Conservation (phyloP, 2,329 filamentous ascomycete genomes). For the Lachnellula cervina region DNA sequence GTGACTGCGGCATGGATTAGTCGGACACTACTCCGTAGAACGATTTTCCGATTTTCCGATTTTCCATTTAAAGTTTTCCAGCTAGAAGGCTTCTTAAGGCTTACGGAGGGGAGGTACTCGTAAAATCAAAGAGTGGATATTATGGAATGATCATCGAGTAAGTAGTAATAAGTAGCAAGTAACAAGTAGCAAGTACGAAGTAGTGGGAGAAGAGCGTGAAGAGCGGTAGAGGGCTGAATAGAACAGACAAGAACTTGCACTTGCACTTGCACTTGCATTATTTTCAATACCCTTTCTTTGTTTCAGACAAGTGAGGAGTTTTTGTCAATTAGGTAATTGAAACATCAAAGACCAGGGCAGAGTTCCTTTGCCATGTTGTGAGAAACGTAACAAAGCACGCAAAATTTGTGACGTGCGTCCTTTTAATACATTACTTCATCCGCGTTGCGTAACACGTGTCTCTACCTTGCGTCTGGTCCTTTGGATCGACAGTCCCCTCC, state of each 20-base stretch:
- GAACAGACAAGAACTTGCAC: not conserved
- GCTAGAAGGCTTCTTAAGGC: not conserved
- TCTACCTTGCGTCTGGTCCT: not conserved
- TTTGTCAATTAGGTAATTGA: conserved; percentile 13
- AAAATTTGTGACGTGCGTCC: not conserved
- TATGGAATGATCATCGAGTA: conserved; percentile 23
- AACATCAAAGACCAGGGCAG: not conserved
- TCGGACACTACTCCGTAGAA: conserved; percentile 1
- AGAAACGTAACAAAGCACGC: conserved; percentile 3
- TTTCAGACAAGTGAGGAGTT: not conserved
- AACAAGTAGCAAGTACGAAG: not conserved
- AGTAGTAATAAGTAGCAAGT: not conserved
- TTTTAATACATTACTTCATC: conserved; percentile 15
- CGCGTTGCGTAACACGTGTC: conserved; percentile 1
- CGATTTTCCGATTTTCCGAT: not conserved
- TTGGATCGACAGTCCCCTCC: conserved; percentile 6
- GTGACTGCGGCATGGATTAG: not conserved
- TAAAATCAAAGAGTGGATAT: conserved; percentile 14
- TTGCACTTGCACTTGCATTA: not conserved
- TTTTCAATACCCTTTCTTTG: not conserved
- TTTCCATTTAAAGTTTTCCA: not conserved
- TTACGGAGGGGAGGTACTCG: no score
- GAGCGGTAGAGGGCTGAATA: not conserved
- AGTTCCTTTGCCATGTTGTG: not conserved
- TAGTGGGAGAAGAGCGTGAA: conserved; percentile 1